Percentiles rank a stretch among this genome's conserved stretches.
phyloP scores from a whole-genome alignment of 805 yeast genomes.

The Myxozyma neglecta region DNA sequence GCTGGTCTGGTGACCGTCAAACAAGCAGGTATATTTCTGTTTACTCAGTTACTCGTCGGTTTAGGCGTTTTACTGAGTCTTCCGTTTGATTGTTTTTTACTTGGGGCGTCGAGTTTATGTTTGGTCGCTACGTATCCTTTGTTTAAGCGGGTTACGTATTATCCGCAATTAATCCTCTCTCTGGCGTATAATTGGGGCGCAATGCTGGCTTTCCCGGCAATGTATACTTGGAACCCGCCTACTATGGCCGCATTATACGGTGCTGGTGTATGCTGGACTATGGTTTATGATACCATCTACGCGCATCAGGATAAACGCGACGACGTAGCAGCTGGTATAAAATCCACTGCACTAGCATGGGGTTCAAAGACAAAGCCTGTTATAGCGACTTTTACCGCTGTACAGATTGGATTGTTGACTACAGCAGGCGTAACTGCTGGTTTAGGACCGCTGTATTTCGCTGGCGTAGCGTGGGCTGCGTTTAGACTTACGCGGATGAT shows the following conservation, averaged over 20 bases:
- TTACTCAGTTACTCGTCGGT: slow-evolving; percentile 73
- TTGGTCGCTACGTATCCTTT: slow-evolving; percentile 86
- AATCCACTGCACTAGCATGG: slow-evolving; percentile 96
- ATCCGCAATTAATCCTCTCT: slow-evolving; percentile 84
- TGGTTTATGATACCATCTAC: slow-evolving; percentile 92
- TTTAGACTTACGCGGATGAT: slow-evolving; percentile 70
- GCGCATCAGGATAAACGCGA: slow-evolving; percentile 96
- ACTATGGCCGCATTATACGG: slow-evolving; percentile 77
- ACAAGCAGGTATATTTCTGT: slow-evolving; percentile 70
- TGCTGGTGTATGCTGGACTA: slow-evolving; percentile 85
- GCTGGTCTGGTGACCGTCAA: slow-evolving; percentile 72
- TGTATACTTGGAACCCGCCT: slow-evolving; percentile 56
- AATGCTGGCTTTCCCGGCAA: slow-evolving; percentile 90
- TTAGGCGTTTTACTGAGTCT: slow-evolving; percentile 66
- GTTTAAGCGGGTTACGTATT: slow-evolving; percentile 91
- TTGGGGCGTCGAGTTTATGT: slow-evolving; percentile 79
- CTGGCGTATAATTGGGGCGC: slow-evolving; percentile 95
- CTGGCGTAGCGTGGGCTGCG: slow-evolving; percentile 65
- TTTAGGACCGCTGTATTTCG: slow-evolving; percentile 81
- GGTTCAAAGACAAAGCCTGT: slow-evolving; percentile 73
- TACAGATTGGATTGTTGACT: slow-evolving; percentile 65
- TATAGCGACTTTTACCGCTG: slow-evolving; percentile 59
- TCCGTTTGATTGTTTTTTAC: slow-evolving; percentile 76
- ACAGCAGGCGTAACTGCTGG: slow-evolving; percentile 75
- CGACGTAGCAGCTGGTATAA: slow-evolving; percentile 87